Evolutionary conservation across 306 rosid species (phyloP).

Genomic region (Quercus robur): DNA sequence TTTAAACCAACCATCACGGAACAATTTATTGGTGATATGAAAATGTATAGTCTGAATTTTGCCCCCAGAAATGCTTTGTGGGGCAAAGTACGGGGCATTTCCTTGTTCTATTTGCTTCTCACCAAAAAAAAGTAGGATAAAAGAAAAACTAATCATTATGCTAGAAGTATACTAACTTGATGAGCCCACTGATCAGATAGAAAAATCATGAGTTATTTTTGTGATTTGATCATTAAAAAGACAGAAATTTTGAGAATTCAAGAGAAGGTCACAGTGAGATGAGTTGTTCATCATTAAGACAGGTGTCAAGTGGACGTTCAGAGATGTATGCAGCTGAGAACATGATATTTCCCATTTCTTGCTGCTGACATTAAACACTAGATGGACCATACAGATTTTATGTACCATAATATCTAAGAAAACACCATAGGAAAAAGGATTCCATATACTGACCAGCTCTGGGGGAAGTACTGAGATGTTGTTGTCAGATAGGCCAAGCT

Average conservation of each 20-base stretch:
- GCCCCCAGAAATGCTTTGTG: background rate
- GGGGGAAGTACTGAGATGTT: slow-evolving; percentile 78
- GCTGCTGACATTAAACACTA: background rate
- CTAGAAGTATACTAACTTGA: background rate
- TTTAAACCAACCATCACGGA: background rate
- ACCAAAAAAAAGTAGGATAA: background rate
- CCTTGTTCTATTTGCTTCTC: background rate
- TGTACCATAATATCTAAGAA: background rate
- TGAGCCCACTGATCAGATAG: background rate
- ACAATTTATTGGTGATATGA: background rate
- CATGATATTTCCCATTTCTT: slow-evolving; percentile 1
- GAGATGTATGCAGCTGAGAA: too few relatives aligned
- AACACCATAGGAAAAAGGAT: background rate
- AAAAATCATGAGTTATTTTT: too few relatives aligned
- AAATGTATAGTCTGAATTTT: background rate
- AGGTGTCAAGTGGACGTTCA: too few relatives aligned
- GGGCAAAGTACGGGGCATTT: background rate
- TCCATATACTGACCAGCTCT: slow-evolving; percentile 64
- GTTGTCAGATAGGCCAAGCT: slow-evolving; percentile 84
- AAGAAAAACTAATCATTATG: background rate
- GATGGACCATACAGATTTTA: background rate
- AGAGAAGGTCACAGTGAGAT: too few relatives aligned
- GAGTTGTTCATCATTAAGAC: too few relatives aligned
- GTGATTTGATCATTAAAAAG: background rate
- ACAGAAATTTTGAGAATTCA: too few relatives aligned